Evolutionary conservation across 345 rosid species (phyloP), one percentile per base, ranked within the genome.

Genomic region (Dipteronia sinensis): DNA sequence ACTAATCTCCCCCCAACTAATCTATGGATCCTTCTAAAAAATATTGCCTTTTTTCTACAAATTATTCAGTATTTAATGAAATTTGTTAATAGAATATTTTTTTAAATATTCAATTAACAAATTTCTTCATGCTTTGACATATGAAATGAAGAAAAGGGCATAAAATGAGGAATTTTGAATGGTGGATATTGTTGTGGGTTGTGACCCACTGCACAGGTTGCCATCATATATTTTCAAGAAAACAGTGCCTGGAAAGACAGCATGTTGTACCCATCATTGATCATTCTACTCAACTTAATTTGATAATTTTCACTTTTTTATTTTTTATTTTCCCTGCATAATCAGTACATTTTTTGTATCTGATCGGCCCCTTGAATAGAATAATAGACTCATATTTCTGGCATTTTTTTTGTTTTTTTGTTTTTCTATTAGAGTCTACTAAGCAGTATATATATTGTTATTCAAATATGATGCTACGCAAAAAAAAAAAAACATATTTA

Each of bases 141-240:
- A 4, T n/a, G 3, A 67, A 38, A 16, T 34, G 7, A 10, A 29
- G 66, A 62, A 62, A 62, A 66, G 7, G 19, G 22, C 7, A 20
- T 31, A 11, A 34, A 67, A 20, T 67, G 49, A 6, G 19, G 46
- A 44, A 4, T 34, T 67, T 31, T 65, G 68, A 27, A 62, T 25
- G 31, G 34, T 62, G 38, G 6, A 65, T 65, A 49, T 29, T 65
- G 68, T 29, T 34, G 15, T 40, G 23, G 34, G 38, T 22, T 12
- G 63, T 51, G 74, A 10, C 62, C 74, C 74, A 51, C 63, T 34
- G 2, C 63, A 53, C 74, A 16, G n/a, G 19, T n/a, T 27, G 6
- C 23, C 38, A 70, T 71, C 63, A 71, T 71, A 49, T n/a, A 34
- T 17, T 71, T 71, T 29, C 62, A 53, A 53, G 74, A 71, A 71